Conservation (phyloP, 179 eudicot species). For the Pouteria campechiana region DNA sequence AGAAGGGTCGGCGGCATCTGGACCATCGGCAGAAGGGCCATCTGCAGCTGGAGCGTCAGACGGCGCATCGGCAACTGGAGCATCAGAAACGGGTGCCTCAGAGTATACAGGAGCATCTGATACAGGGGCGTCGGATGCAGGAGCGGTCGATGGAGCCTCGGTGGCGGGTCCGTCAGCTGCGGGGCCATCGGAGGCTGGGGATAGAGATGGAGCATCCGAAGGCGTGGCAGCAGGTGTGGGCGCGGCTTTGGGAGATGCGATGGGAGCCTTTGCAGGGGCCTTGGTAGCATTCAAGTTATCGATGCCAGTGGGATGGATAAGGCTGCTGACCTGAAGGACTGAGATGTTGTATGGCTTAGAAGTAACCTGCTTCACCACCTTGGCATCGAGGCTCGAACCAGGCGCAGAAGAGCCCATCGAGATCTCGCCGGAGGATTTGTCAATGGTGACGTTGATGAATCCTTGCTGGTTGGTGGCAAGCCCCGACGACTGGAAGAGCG, state of each 20-base stretch:
- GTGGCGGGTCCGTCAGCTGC: too few species aligned
- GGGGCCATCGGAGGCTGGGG: too few species aligned
- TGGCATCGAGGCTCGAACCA: constrained; percentile 20
- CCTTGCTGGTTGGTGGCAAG: constrained; percentile 28
- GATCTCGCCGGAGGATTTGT: constrained; percentile 1
- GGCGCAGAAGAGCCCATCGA: constrained; percentile 23
- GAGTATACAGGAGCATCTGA: too few species aligned
- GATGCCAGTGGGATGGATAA: constrained; percentile 33
- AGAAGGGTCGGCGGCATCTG: too few species aligned
- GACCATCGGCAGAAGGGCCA: too few species aligned
- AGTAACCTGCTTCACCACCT: constrained; percentile 12
- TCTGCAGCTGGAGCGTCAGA: too few species aligned
- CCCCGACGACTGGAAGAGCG: constrained; percentile 37
- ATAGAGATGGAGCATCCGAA: constrained; percentile 4
- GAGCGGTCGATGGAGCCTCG: too few species aligned
- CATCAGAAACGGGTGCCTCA: too few species aligned
- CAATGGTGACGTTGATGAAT: constrained; percentile 19
- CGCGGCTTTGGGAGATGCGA: constrained; percentile 4
- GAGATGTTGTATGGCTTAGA: constrained; percentile 35
- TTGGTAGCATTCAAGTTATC: constrained; percentile 8
- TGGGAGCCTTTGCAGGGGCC: not conserved
- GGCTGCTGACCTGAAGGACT: constrained; percentile 29
- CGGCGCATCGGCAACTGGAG: too few species aligned
- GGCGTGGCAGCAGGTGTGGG: constrained; percentile 4
- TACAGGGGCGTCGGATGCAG: too few species aligned